Percentiles rank a stretch among this genome's conserved stretches.
Evolutionary conservation across 257 asterid genomes (phyloP).

Genomic region (Scutellaria galericulata): DNA sequence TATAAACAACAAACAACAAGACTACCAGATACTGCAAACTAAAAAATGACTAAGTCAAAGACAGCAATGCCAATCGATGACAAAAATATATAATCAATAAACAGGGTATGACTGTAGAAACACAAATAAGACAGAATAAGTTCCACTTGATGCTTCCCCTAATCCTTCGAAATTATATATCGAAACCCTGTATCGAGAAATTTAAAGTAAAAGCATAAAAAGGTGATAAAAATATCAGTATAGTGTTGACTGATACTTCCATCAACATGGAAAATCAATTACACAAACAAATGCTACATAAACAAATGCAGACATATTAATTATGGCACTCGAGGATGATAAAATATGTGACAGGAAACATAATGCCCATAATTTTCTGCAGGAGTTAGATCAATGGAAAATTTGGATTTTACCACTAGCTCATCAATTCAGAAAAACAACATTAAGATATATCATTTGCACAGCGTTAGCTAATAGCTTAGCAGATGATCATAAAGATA

Average conservation of each 20-base stretch:
- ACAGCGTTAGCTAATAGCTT: too few relatives aligned
- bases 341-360: background rate
- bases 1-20: constrained; percentile 10
- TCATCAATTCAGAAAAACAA: too few relatives aligned
- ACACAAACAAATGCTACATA: background rate
- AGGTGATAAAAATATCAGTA: background rate
- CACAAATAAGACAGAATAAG: background rate
- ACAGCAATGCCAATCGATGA: constrained; percentile 15
- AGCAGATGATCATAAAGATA: too few relatives aligned
- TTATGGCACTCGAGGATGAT: too few relatives aligned
- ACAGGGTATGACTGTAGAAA: background rate
- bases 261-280: background rate
- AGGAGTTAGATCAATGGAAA: too few relatives aligned
- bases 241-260: background rate
- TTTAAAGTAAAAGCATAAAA: background rate
- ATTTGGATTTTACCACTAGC: too few relatives aligned
- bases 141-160: background rate
- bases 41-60: background rate
- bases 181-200: background rate
- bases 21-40: constrained; percentile 11
- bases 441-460: too few relatives aligned
- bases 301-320: background rate
- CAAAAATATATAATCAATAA: background rate
- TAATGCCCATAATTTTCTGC: background rate
- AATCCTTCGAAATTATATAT: background rate